Conservation (phyloP, 1,139 yeast species). For the Blastobotrys illinoisensis region DNA sequence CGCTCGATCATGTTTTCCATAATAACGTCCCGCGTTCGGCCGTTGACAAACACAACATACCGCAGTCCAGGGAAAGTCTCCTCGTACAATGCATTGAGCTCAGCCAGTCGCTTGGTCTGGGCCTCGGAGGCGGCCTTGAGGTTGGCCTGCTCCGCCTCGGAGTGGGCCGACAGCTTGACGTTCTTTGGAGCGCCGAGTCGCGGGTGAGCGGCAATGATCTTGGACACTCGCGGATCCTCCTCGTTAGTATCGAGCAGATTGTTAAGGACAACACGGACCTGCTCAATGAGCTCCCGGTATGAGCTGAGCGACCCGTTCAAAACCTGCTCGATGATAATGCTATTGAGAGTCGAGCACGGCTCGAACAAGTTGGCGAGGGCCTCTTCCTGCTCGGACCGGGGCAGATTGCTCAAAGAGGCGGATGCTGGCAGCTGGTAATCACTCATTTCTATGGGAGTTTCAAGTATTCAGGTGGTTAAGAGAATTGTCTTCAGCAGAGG, state of each 20-base stretch:
- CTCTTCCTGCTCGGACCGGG: slow-evolving; percentile 26
- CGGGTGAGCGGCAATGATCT: slow-evolving; percentile 76
- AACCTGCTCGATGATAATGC: slow-evolving; percentile 38
- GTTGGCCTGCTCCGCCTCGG: slow-evolving; percentile 65
- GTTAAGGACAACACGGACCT: slow-evolving; percentile 39
- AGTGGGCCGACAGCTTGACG: slow-evolving; percentile 53
- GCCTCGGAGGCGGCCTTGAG: slow-evolving; percentile 44
- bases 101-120: slow-evolving; percentile 44
- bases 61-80: slow-evolving; percentile 69
- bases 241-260: slow-evolving; percentile 28
- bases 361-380: slow-evolving; percentile 59
- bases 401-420: slow-evolving; percentile 17
- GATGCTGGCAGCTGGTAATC: slow-evolving; percentile 20
- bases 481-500: no score
- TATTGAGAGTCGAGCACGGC: slow-evolving; percentile 53
- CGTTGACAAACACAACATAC: slow-evolving; percentile 89
- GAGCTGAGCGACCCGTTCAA: slow-evolving; percentile 14
- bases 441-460: slow-evolving; percentile 6
- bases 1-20: slow-evolving; percentile 62
- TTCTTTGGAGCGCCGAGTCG: slow-evolving; percentile 59
- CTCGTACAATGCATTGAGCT: slow-evolving; percentile 62
- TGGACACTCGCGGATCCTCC: slow-evolving; percentile 26
- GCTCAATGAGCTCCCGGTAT: slow-evolving; percentile 51
- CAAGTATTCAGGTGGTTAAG: no score
- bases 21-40: slow-evolving; percentile 59